Evolutionary conservation across 805 yeast genomes (phyloP), one percentile per base, ranked within the genome.

Genomic region (Nakazawaea holstii): DNA sequence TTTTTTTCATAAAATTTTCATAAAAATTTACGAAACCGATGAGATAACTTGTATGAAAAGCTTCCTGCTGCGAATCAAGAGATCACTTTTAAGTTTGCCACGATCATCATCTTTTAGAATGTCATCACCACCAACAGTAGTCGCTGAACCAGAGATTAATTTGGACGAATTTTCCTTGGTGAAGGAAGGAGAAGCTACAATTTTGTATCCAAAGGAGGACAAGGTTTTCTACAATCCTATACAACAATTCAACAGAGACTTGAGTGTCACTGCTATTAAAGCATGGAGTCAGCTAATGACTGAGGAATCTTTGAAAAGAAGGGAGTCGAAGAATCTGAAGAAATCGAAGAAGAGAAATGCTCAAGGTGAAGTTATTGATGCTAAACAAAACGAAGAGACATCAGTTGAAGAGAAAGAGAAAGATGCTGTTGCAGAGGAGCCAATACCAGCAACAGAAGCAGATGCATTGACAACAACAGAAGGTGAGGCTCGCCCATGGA

Each of bases 231-330:
- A 94, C 67, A 94, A 94, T 62, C 97, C 96, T 8, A 86, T 94
- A 48, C 99, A 94, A 67, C 98, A 92, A 66, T 94, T 90, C 67
- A 94, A 94, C 65, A 77, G 99, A 57, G 99, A 94, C 61, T 68
- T 94, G 42, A 85, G 95, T 54, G 85, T 88, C 6, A 69, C 84
- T 56, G 90, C 88, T 8, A 91, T 94, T 51, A 77, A 82, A 49
- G 95, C 98, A 0, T 94, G 95, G 92, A 74, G 83, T 36, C 80
- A 84, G 47, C 56, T 84, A 32, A 82, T 79, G 52, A 65, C 72
- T 15, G 74, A 66, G 35, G 63, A 62, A 40, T 58, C 8, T 13
- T 14, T 31, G 31, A 29, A 20, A 11, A 30, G 20, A 45, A 45
- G 43, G 40, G 44, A 33, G 53, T 55, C 56, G 45, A 35, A 29